These are phyloP conservation scores for Boletus hoseneyae DNA, from an alignment of 1,284 basidiomycete genomes.

Conservation along the genomic window DNA sequence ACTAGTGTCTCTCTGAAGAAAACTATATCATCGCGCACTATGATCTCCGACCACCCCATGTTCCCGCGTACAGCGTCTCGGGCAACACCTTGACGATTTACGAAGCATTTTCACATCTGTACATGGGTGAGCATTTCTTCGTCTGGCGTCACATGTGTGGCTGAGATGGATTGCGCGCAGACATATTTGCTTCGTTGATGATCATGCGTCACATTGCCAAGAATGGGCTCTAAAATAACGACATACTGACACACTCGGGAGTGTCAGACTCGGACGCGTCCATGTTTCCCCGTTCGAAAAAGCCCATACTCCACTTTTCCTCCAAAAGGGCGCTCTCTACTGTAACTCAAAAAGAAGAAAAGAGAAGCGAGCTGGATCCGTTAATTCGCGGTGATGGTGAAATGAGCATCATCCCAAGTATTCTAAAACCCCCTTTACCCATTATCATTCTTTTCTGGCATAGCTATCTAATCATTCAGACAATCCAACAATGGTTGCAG, in stretches of 20 bases:
- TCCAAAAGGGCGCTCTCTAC: no score
- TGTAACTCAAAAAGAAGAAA: no score
- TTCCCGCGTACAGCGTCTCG: conserved; percentile 56
- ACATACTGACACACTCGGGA: background rate
- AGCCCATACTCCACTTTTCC: background rate
- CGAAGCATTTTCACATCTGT: conserved; percentile 52
- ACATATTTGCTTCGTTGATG: conserved; percentile 57
- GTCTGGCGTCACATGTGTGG: background rate
- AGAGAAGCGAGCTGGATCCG: no score
- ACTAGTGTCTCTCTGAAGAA: conserved; percentile 55
- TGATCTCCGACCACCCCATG: conserved; percentile 49
- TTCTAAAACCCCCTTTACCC: no score
- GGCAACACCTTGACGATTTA: conserved; percentile 64
- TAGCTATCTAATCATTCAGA: no score
- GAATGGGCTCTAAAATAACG: conserved; percentile 36
- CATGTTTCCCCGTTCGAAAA: background rate
- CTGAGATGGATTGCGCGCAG: conserved; percentile 32
- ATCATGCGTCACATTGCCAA: conserved; percentile 64
- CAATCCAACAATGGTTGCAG: no score
- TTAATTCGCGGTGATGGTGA: no score
- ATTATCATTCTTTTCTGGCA: no score
- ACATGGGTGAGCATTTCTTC: conserved; percentile 45
- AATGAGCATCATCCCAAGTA: no score
- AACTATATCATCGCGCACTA: conserved; percentile 58
- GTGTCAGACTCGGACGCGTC: background rate